These are phyloP conservation scores for Zizania palustris DNA, from an alignment of 202 grass and related monocot genomes.

Conservation along the genomic window DNA sequence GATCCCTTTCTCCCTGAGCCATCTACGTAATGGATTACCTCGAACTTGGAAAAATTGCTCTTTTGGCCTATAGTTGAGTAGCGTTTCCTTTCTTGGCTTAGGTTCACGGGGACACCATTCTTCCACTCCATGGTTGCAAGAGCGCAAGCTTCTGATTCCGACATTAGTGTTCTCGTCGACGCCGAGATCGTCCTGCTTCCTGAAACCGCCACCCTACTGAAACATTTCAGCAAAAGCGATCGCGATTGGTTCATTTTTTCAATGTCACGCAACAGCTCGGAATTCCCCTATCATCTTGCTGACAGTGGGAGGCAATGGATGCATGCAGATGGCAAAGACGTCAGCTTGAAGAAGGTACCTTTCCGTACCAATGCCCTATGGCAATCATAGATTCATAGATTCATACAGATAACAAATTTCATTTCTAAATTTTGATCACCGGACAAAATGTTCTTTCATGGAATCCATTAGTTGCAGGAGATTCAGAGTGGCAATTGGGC, in stretches of 20 bases:
- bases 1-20: no score
- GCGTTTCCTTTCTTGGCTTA: slow-evolving; percentile 31
- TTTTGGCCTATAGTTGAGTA: background rate
- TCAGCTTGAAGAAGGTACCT: slow-evolving; percentile 54
- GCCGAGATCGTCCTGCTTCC: slow-evolving; percentile 65
- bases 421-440: background rate
- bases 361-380: background rate
- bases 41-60: background rate
- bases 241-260: slow-evolving; percentile 76
- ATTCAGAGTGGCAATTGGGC: slow-evolving; percentile 36
- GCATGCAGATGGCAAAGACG: slow-evolving; percentile 34
- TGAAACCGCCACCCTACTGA: slow-evolving; percentile 45
- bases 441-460: slow-evolving; percentile 2
- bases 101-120: slow-evolving; percentile 78
- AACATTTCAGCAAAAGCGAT: slow-evolving; percentile 42
- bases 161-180: slow-evolving; percentile 65
- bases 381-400: background rate
- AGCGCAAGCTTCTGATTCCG: slow-evolving; percentile 57
- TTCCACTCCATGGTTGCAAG: slow-evolving; percentile 83
- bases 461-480: slow-evolving; percentile 53
- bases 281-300: slow-evolving; percentile 50
- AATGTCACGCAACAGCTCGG: slow-evolving; percentile 44
- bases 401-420: background rate
- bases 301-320: slow-evolving; percentile 49
- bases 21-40: background rate